These are phyloP conservation scores for Cercospora sp. DNA, from an alignment of 2,329 filamentous ascomycete genomes.

Conservation along the genomic window DNA sequence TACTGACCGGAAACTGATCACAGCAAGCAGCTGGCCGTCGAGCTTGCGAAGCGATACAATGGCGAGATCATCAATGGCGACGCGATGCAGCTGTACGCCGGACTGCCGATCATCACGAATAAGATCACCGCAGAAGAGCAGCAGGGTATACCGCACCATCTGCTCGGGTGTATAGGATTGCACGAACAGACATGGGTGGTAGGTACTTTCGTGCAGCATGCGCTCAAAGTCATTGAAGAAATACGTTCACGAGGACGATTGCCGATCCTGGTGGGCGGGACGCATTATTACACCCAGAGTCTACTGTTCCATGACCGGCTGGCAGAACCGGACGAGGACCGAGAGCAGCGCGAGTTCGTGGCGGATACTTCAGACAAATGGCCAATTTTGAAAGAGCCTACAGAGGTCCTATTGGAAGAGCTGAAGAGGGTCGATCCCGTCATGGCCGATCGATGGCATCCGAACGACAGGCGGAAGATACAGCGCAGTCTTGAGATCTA, in stretches of 20 bases:
- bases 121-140: conserved; percentile 77
- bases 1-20: conserved; percentile 40
- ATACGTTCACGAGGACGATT: conserved; percentile 76
- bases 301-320: conserved; percentile 77
- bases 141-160: conserved; percentile 79
- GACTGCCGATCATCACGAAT: conserved; percentile 92
- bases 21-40: conserved; percentile 73
- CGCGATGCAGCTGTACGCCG: conserved; percentile 95
- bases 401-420: conserved; percentile 70
- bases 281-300: conserved; percentile 91
- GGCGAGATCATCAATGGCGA: conserved; percentile 97
- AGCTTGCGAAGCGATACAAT: conserved; percentile 77
- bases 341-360: conserved; percentile 31
- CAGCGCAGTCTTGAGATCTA: conserved; percentile 87
- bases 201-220: conserved; percentile 71
- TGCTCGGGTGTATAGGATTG: conserved; percentile 76
- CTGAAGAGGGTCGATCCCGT: conserved; percentile 79
- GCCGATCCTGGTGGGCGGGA: conserved; percentile 90
- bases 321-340: conserved; percentile 50
- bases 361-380: conserved; percentile 48
- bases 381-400: conserved; percentile 71
- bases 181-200: conserved; percentile 82
- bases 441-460: conserved; percentile 93
- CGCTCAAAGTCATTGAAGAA: conserved; percentile 68
- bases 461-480: conserved; percentile 88